Evolutionary conservation across 805 yeast species (phyloP).

Genomic region (Citeromyces matritensis): DNA sequence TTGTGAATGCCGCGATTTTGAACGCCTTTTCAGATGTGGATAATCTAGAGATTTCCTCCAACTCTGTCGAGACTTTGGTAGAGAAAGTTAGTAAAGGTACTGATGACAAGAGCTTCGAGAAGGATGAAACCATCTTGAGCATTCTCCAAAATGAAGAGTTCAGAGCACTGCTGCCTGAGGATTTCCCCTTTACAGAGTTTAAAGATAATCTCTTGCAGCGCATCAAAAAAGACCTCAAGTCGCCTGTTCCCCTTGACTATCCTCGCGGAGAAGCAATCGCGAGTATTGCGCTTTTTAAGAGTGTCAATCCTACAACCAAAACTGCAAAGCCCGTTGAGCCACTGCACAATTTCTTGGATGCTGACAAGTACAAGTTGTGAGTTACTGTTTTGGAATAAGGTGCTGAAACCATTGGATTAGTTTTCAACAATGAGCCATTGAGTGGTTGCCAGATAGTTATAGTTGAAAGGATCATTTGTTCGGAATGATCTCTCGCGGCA

Average conservation of each 20-base stretch:
- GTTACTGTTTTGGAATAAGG: too few species aligned
- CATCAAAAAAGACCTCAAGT: too few species aligned
- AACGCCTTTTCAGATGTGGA: conserved; percentile 5
- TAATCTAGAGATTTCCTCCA: conserved; percentile 8
- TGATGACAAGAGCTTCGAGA: conserved; percentile 3
- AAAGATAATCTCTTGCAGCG: too few species aligned
- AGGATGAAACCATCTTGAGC: conserved; percentile 1
- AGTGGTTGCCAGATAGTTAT: too few species aligned
- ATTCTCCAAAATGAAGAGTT: conserved; percentile 8
- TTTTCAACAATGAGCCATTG: too few species aligned
- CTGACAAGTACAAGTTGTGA: too few species aligned
- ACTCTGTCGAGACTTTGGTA: conserved; percentile 10
- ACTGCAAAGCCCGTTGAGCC: too few species aligned
- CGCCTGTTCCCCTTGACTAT: conserved; percentile 21
- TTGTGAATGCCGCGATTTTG: conserved; percentile 11
- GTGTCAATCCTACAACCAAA: too few species aligned
- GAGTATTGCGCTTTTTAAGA: conserved; percentile 38
- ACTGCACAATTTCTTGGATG: too few species aligned
- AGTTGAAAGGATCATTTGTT: too few species aligned
- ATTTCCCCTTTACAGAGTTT: conserved; percentile 4
- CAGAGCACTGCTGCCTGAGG: conserved; percentile 5
- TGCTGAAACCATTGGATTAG: too few species aligned
- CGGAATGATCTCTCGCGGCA: too few species aligned
- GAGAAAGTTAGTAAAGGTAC: conserved; percentile 7
- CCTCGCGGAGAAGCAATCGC: conserved; percentile 33